Conservation (phyloP, 352 stramenopile species). For the Globisporangium nodosum region DNA sequence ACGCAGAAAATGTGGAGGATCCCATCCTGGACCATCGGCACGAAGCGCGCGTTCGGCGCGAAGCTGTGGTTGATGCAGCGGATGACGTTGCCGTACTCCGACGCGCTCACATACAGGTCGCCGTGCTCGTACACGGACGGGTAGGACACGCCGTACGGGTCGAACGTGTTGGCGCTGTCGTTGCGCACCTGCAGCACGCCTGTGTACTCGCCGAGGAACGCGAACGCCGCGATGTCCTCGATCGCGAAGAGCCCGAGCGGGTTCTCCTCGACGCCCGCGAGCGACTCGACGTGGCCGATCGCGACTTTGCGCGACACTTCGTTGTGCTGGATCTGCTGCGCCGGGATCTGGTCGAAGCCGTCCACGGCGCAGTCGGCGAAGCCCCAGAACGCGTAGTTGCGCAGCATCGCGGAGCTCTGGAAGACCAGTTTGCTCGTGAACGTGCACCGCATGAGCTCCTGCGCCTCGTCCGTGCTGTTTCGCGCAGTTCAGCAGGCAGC, state of each 20-base stretch:
- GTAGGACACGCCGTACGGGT: conserved; percentile 69
- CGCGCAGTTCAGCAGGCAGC: background rate
- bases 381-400: conserved; percentile 76
- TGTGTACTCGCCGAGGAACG: conserved; percentile 66
- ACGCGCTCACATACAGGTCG: conserved; percentile 61
- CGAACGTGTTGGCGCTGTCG: conserved; percentile 30
- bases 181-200: conserved; percentile 54
- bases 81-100: conserved; percentile 70
- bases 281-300: conserved; percentile 43
- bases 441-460: conserved; percentile 64
- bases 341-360: conserved; percentile 36
- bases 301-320: conserved; percentile 42
- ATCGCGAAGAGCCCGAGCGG: conserved; percentile 61
- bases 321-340: conserved; percentile 15
- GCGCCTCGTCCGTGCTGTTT: conserved; percentile 27
- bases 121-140: conserved; percentile 62
- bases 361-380: conserved; percentile 50
- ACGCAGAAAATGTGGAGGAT: conserved; percentile 78
- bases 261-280: conserved; percentile 40
- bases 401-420: conserved; percentile 53
- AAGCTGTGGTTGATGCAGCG: conserved; percentile 77
- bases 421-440: conserved; percentile 75
- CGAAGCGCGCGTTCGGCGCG: conserved; percentile 52
- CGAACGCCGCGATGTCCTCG: conserved; percentile 29
- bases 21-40: conserved; percentile 55